These are phyloP conservation scores for Cystofilobasidium macerans DNA, from an alignment of 768 basidiomycete species.

Conservation along the genomic window DNA sequence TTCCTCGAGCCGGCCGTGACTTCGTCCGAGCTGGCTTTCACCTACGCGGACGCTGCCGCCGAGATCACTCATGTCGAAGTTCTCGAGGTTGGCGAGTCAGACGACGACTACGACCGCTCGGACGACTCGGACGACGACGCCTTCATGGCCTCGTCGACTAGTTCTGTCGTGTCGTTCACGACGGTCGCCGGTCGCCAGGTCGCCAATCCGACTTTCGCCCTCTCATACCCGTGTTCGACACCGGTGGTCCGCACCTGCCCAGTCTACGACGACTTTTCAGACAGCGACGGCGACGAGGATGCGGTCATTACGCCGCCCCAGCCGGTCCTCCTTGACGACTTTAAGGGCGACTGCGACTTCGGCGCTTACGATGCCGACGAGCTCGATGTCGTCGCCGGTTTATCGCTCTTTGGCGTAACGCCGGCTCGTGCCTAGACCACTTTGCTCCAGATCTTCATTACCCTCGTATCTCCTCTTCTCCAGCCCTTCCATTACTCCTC, in stretches of 20 bases:
- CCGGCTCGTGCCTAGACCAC: neutral
- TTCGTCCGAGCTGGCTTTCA: neutral
- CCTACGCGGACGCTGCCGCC: neutral
- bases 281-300: neutral
- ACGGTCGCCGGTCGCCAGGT: neutral
- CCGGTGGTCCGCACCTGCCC: neutral
- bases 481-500: neutral
- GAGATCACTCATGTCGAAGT: neutral
- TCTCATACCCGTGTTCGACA: neutral
- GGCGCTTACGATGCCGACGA: neutral
- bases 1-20: neutral
- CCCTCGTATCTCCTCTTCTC: neutral
- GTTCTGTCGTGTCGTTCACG: neutral
- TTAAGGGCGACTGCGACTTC: constrained; percentile 4
- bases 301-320: constrained; percentile 2
- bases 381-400: neutral
- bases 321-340: constrained; percentile 2
- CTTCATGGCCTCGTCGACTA: neutral
- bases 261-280: neutral
- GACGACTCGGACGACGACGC: constrained; percentile 3
- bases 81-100: neutral
- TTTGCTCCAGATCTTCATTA: neutral
- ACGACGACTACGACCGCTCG: too few species aligned
- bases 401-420: neutral
- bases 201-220: neutral